These are phyloP conservation scores for Microsporum canis DNA, from an alignment of 2,329 filamentous ascomycete species.

Conservation along the genomic window DNA sequence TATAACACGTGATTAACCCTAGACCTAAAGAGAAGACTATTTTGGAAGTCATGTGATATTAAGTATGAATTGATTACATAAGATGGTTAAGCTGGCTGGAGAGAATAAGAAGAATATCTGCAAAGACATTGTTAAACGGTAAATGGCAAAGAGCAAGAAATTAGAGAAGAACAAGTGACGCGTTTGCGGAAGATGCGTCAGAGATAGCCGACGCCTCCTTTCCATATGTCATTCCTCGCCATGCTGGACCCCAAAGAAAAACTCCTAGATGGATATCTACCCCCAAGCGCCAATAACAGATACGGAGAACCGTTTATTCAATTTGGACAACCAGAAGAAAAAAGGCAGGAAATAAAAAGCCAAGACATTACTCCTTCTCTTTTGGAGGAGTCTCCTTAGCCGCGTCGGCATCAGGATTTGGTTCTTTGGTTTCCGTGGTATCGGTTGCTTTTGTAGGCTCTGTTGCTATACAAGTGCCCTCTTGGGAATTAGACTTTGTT, in stretches of 20 bases:
- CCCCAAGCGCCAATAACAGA: constrained; percentile 8
- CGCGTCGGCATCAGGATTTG: constrained; percentile 10
- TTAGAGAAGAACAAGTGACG: background rate
- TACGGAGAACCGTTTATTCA: background rate
- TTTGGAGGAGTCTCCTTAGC: constrained; percentile 9
- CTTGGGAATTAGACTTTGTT: constrained; percentile 4
- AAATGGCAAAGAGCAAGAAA: constrained; percentile 2
- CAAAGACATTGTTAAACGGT: background rate
- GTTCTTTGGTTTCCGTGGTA: constrained; percentile 11
- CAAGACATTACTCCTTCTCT: constrained; percentile 10
- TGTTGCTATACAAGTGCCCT: background rate
- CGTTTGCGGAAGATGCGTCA: background rate
- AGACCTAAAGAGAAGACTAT: constrained; percentile 21
- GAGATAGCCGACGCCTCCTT: constrained; percentile 5
- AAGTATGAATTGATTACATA: background rate
- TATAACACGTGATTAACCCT: constrained; percentile 24
- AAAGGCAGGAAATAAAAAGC: background rate
- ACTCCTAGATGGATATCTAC: background rate
- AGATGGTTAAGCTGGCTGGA: background rate
- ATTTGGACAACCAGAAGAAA: background rate
- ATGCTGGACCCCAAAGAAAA: constrained; percentile 9
- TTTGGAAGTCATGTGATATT: background rate
- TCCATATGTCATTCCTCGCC: constrained; percentile 7
- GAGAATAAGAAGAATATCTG: background rate
- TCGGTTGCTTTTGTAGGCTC: constrained; percentile 1